phyloP scores from a whole-genome alignment of 805 yeast genomes.

The Kodamaea neixiangensis region DNA sequence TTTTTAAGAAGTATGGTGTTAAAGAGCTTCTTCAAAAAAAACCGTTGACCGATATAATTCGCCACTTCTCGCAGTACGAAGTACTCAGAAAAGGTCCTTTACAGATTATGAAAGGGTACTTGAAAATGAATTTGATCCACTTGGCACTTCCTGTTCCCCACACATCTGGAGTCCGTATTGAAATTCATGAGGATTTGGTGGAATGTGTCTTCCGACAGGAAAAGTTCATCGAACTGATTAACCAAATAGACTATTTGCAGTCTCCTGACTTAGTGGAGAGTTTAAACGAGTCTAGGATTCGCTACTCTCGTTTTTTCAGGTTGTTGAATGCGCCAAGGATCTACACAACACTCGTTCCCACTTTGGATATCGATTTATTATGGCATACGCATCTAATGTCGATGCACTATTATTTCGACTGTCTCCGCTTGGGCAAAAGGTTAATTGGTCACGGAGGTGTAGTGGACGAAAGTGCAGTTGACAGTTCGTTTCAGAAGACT shows the following conservation, averaged over 20 bases:
- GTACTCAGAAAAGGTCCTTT: neutral
- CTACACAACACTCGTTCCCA: conserved; percentile 20
- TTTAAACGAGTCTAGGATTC: conserved; percentile 15
- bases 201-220: conserved; percentile 25
- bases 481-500: conserved; percentile 11
- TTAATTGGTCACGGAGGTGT: too few relatives aligned
- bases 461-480: too few relatives aligned
- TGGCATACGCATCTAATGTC: conserved; percentile 32
- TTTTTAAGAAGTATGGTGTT: neutral
- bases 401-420: neutral
- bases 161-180: neutral
- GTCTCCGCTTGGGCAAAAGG: too few relatives aligned
- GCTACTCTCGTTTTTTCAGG: conserved; percentile 21
- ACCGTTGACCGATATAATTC: neutral
- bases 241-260: conserved; percentile 19
- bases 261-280: conserved; percentile 14
- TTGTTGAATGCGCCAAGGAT: neutral
- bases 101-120: conserved; percentile 12
- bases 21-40: neutral
- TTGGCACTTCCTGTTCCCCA: conserved; percentile 4
- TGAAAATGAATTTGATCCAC: conserved; percentile 17
- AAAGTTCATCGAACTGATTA: conserved; percentile 22
- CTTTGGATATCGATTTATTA: conserved; percentile 28
- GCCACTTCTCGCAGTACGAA: neutral
- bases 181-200: conserved; percentile 24